These are phyloP conservation scores for Salvia splendens DNA, from an alignment of 257 asterid genomes.

Conservation along the genomic window DNA sequence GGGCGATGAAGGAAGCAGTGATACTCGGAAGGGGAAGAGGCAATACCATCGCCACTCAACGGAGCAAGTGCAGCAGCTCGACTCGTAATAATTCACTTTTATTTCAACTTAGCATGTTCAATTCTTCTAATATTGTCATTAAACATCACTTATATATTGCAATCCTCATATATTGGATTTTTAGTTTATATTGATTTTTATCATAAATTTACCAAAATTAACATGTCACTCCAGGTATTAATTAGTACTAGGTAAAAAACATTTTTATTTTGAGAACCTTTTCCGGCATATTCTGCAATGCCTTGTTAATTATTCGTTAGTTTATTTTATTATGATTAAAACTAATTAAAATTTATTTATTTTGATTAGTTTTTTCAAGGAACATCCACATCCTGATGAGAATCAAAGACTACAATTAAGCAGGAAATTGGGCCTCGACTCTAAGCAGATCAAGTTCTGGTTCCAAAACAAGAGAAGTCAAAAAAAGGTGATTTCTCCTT, in stretches of 20 bases:
- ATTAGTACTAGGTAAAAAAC: too few species aligned
- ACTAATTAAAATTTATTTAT: too few species aligned
- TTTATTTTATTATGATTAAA: too few species aligned
- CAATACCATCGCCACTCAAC: conserved; percentile 43
- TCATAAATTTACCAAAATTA: too few species aligned
- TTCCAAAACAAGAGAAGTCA: conserved; percentile 63
- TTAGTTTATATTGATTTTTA: too few species aligned
- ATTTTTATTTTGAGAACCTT: too few species aligned
- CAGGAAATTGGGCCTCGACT: conserved; percentile 46
- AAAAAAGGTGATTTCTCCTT: conserved; percentile 39
- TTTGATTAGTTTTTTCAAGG: conserved; percentile 43
- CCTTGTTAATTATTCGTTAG: too few species aligned
- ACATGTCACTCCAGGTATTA: too few species aligned
- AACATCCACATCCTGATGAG: conserved; percentile 51
- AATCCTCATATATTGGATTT: too few species aligned
- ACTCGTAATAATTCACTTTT: conserved; percentile 32
- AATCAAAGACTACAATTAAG: conserved; percentile 44
- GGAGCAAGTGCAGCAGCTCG: conserved; percentile 47
- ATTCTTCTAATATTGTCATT: too few species aligned
- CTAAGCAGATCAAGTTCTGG: conserved; percentile 58
- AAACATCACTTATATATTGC: too few species aligned
- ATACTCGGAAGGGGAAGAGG: conserved; percentile 31
- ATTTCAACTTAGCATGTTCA: not conserved
- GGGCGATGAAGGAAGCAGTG: conserved; percentile 37
- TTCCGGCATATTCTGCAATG: too few species aligned